These are phyloP conservation scores for Lecanicillium sp. DNA, from an alignment of 2,329 filamentous ascomycete genomes.

Conservation along the genomic window DNA sequence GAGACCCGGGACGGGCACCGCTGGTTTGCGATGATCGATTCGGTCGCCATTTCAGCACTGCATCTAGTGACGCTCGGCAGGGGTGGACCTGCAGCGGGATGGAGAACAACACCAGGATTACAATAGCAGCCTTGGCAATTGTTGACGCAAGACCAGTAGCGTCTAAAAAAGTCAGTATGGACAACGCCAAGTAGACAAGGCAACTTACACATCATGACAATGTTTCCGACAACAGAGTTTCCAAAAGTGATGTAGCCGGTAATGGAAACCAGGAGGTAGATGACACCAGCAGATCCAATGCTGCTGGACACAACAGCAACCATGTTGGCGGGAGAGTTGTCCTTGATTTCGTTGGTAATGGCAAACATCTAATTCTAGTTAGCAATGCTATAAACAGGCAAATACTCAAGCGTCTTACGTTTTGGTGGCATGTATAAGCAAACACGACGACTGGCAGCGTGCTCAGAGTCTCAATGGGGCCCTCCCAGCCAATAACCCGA, in stretches of 20 bases:
- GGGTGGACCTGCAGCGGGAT: slow-evolving; percentile 94
- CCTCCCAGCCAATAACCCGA: slow-evolving; percentile 68
- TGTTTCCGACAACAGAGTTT: slow-evolving; percentile 82
- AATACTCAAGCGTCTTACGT: slow-evolving; percentile 46
- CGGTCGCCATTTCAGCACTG: slow-evolving; percentile 88
- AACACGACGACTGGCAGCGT: slow-evolving; percentile 94
- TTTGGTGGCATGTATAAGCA: slow-evolving; percentile 99
- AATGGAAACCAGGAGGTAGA: slow-evolving; percentile 87
- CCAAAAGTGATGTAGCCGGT: slow-evolving; percentile 96
- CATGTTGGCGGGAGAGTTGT: slow-evolving; percentile 68
- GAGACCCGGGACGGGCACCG: slow-evolving; percentile 30
- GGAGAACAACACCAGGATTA: slow-evolving; percentile 91
- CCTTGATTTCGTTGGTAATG: slow-evolving; percentile 86
- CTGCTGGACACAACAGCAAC: slow-evolving; percentile 72
- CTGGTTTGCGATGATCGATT: slow-evolving; percentile 30
- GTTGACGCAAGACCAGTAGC: slow-evolving; percentile 61
- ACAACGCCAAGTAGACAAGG: background rate
- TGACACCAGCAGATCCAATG: slow-evolving; percentile 77
- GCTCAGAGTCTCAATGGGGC: slow-evolving; percentile 69
- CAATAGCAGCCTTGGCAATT: slow-evolving; percentile 90
- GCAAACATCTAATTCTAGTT: slow-evolving; percentile 75
- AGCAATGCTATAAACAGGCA: slow-evolving; percentile 13
- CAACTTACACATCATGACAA: slow-evolving; percentile 77
- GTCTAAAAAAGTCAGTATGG: slow-evolving; percentile 20
- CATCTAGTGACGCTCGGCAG: slow-evolving; percentile 89